Evolutionary conservation across 768 basidiomycete species (phyloP).

Genomic region (Serendipita sp.): DNA sequence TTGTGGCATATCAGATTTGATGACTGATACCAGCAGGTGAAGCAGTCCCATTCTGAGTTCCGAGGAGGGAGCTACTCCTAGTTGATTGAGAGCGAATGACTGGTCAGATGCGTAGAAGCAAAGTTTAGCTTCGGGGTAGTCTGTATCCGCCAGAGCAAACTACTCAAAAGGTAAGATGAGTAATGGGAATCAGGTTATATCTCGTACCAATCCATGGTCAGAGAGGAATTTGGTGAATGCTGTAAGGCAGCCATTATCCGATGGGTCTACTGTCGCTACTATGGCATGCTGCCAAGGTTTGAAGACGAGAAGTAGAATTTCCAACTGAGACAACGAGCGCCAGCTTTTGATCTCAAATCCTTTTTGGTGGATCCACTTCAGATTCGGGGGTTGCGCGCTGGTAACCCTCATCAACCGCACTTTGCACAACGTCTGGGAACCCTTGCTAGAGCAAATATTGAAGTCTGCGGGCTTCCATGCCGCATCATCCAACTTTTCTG

Average conservation of each 20-base stretch:
- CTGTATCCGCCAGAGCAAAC: not conserved
- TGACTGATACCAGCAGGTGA: not conserved
- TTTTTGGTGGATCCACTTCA: not conserved
- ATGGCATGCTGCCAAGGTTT: not conserved
- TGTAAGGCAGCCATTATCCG: not conserved
- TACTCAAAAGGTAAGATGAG: not conserved
- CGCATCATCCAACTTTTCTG: not conserved
- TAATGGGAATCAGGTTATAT: not conserved
- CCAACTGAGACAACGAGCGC: not conserved
- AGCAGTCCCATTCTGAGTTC: not conserved
- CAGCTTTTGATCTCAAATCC: not conserved
- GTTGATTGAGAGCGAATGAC: not conserved
- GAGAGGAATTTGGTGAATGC: not conserved
- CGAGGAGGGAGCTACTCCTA: not conserved
- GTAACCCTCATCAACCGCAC: not conserved
- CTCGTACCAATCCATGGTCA: not conserved
- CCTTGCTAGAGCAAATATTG: not conserved
- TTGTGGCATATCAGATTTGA: not conserved
- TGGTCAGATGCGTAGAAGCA: slow-evolving; percentile 1
- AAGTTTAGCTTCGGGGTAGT: not conserved
- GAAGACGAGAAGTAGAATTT: not conserved
- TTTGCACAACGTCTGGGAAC: not conserved
- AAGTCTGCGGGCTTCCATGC: not conserved
- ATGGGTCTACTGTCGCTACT: not conserved
- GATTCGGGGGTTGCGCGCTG: not conserved